These are phyloP conservation scores for Dactylonectria estremocensis DNA, from an alignment of 2,329 filamentous ascomycete species.

Conservation along the genomic window DNA sequence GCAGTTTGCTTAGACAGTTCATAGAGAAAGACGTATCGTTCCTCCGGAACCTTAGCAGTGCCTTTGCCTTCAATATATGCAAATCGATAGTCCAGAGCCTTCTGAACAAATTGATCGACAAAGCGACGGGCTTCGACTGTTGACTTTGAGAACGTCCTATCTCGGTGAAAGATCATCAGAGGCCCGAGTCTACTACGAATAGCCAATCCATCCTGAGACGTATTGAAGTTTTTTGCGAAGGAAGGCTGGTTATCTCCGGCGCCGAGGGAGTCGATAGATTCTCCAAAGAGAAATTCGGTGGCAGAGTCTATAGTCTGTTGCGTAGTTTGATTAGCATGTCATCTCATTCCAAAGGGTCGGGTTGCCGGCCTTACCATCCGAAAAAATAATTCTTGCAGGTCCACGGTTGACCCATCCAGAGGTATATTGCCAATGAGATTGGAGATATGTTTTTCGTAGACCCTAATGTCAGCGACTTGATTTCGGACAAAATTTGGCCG, in stretches of 20 bases:
- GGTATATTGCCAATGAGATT: conserved; percentile 3
- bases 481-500: conserved; percentile 60
- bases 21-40: conserved; percentile 6
- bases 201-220: neutral
- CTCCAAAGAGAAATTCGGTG: conserved; percentile 74
- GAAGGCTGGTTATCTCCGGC: neutral
- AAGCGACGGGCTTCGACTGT: neutral
- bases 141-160: neutral
- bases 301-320: conserved; percentile 63
- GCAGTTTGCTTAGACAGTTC: conserved; percentile 5
- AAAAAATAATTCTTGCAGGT: conserved; percentile 62
- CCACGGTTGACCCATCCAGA: conserved; percentile 54
- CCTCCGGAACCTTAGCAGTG: neutral
- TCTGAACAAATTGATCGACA: conserved; percentile 9
- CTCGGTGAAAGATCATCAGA: neutral
- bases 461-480: conserved; percentile 60
- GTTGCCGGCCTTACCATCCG: conserved; percentile 18
- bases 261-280: conserved; percentile 56
- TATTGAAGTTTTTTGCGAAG: conserved; percentile 3
- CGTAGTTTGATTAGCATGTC: too few species aligned
- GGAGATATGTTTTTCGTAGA: conserved; percentile 52
- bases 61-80: neutral
- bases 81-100: neutral
- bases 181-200: conserved; percentile 2
- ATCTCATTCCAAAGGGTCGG: too few species aligned